A percentile compares a stretch with the other conserved stretches of the same genome.
Evolutionary conservation across 2,329 filamentous ascomycete species (phyloP).

Genomic region (Aspergillus sp.): DNA sequence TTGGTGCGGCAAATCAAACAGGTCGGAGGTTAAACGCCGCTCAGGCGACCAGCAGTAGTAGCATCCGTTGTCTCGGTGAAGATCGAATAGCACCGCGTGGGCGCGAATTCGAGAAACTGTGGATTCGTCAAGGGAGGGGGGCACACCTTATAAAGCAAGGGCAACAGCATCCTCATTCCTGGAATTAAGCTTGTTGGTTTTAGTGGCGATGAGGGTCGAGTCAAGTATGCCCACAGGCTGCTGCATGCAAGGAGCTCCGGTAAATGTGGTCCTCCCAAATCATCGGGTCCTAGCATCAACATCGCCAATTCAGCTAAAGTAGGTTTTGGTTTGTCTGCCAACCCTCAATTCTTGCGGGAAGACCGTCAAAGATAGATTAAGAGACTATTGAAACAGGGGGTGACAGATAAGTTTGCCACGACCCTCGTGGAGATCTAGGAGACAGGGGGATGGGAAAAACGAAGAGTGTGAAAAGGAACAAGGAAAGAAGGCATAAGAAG

Average conservation of each 20-base stretch:
- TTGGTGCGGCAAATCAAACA: not conserved
- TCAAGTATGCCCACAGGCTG: slow-evolving; percentile 5
- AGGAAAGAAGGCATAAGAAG: not conserved
- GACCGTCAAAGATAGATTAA: not conserved
- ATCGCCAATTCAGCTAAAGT: not conserved
- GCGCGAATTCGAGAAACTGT: slow-evolving; percentile 3
- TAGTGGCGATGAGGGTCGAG: slow-evolving; percentile 1
- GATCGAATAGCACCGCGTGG: slow-evolving; percentile 3
- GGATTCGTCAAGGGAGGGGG: not conserved
- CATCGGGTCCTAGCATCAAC: slow-evolving; percentile 7
- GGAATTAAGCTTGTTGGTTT: slow-evolving; percentile 7
- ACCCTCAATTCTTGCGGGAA: not conserved
- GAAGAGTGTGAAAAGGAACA: not conserved
- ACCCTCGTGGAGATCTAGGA: not conserved
- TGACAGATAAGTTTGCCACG: not conserved
- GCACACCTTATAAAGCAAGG: slow-evolving; percentile 9
- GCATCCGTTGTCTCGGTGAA: not conserved
- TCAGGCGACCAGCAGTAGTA: not conserved
- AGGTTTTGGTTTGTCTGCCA: not conserved
- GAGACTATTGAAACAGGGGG: not conserved
- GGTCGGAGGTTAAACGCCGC: slow-evolving; percentile 1
- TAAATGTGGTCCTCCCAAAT: slow-evolving; percentile 2
- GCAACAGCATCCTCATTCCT: slow-evolving; percentile 3
- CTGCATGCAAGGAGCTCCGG: slow-evolving; percentile 9
- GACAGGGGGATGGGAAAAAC: too few relatives aligned